phyloP scores from a whole-genome alignment of 148 eudicot genomes.

The Cornus florida region DNA sequence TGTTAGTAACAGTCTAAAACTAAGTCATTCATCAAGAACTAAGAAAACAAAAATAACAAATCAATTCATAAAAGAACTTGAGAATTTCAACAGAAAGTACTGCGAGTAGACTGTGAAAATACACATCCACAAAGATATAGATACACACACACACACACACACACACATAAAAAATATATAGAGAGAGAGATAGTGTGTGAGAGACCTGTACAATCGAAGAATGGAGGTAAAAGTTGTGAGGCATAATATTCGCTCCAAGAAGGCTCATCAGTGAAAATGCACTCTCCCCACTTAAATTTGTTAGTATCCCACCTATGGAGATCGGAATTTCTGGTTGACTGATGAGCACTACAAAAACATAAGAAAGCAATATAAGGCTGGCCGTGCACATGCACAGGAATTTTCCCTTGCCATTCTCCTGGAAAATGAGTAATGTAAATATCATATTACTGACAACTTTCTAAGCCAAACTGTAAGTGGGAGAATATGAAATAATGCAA shows the following conservation, averaged over 20 bases:
- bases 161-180: neutral
- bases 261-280: slow-evolving; percentile 85
- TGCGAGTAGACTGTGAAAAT: too few relatives aligned
- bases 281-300: slow-evolving; percentile 81
- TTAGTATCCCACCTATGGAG: slow-evolving; percentile 49
- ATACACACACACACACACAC: neutral
- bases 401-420: slow-evolving; percentile 66
- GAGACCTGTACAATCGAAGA: slow-evolving; percentile 85
- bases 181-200: slow-evolving; percentile 18
- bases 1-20: too few relatives aligned
- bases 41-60: too few relatives aligned
- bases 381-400: slow-evolving; percentile 54
- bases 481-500: neutral
- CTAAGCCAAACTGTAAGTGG: neutral
- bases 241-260: slow-evolving; percentile 90
- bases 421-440: slow-evolving; percentile 17
- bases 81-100: too few relatives aligned
- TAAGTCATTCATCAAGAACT: too few relatives aligned
- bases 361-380: slow-evolving; percentile 42
- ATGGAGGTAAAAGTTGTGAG: slow-evolving; percentile 92
- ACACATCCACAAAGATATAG: neutral
- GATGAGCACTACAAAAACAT: slow-evolving; percentile 59
- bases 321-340: slow-evolving; percentile 64
- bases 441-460: slow-evolving; percentile 9
- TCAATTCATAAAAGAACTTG: too few relatives aligned